Conservation (phyloP, 2,329 filamentous ascomycete genomes). For the Westerdykella ornata region DNA sequence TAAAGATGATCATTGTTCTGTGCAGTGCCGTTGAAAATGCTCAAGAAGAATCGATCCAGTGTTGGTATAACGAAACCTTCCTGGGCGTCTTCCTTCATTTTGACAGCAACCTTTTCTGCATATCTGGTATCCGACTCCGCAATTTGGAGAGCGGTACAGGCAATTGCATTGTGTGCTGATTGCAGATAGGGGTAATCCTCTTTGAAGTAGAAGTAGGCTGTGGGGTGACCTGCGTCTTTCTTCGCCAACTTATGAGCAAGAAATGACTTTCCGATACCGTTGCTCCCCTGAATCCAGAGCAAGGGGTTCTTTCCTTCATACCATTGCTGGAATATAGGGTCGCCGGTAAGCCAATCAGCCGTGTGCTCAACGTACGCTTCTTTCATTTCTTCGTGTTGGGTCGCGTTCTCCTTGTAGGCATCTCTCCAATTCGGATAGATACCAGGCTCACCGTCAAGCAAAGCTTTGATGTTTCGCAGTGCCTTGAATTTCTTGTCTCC, state of each 20-base stretch:
- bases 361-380: conserved; percentile 28
- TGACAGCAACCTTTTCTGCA: conserved; percentile 26
- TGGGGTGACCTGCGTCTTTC: conserved; percentile 8
- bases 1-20: conserved; percentile 15
- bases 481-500: conserved; percentile 9
- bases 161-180: conserved; percentile 17
- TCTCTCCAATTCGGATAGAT: conserved; percentile 9
- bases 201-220: conserved; percentile 36
- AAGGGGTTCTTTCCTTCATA: conserved; percentile 10
- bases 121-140: conserved; percentile 24
- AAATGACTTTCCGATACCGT: conserved; percentile 34
- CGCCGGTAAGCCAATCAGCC: conserved; percentile 26
- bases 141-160: conserved; percentile 27
- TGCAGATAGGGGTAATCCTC: conserved; percentile 26
- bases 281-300: conserved; percentile 24
- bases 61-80: conserved; percentile 1
- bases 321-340: conserved; percentile 27
- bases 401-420: conserved; percentile 2
- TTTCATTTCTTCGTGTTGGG: conserved; percentile 16
- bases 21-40: conserved; percentile 12
- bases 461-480: conserved; percentile 8
- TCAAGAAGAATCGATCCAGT: conserved; percentile 16
- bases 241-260: conserved; percentile 18
- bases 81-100: conserved; percentile 21
- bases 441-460: conserved; percentile 13